A percentile compares a stretch with the other conserved stretches of the same genome.
Conservation (phyloP, 2,329 filamentous ascomycete genomes). For the Pleochaeta shiraiana region DNA sequence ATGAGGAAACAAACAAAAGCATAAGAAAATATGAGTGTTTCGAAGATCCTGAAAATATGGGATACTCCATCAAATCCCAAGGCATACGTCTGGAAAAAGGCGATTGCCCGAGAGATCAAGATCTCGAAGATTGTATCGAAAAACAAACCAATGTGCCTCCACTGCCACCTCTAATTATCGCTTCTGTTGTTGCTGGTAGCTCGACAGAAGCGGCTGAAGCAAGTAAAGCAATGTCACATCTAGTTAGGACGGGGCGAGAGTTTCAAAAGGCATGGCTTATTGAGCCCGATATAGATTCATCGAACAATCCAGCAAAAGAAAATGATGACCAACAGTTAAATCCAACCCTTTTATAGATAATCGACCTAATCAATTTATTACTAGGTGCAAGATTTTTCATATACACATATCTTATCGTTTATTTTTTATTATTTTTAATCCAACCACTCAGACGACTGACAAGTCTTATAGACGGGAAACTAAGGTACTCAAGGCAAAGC, state of each 20-base stretch:
- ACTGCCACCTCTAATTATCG: slow-evolving; percentile 29
- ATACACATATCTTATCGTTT: no score
- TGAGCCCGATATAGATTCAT: slow-evolving; percentile 13
- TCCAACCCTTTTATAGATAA: no score
- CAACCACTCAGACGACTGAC: no score
- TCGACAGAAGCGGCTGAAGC: slow-evolving; percentile 28
- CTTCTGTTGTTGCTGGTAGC: slow-evolving; percentile 29
- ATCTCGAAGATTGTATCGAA: slow-evolving; percentile 6
- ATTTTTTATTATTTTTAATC: no score
- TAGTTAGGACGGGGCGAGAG: slow-evolving; percentile 32
- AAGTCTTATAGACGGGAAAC: no score
- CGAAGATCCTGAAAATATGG: background rate
- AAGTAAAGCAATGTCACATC: slow-evolving; percentile 26
- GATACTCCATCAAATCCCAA: background rate
- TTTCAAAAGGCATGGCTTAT: slow-evolving; percentile 32
- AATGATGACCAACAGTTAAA: no score
- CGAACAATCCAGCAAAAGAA: no score
- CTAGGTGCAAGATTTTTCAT: no score
- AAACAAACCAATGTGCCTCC: slow-evolving; percentile 5
- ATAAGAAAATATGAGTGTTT: background rate
- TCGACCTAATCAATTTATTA: no score
- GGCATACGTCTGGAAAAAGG: background rate
- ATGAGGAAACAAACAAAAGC: background rate
- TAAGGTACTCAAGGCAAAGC: no score
- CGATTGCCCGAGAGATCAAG: background rate